Evolutionary conservation across 2,329 filamentous ascomycete genomes (phyloP).

Genomic region (Davidsoniella virescens): DNA sequence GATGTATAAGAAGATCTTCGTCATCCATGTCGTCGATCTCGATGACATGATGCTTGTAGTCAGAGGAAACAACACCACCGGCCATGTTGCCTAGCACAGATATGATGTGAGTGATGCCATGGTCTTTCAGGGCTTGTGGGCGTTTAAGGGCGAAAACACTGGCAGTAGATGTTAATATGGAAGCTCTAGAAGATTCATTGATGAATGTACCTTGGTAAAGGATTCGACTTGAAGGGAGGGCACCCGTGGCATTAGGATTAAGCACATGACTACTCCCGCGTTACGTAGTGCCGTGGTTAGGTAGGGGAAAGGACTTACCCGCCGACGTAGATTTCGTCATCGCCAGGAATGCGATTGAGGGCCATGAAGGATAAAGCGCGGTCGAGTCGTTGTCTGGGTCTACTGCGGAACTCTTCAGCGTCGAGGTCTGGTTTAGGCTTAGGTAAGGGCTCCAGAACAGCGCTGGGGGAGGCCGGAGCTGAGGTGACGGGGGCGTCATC

Average conservation of each 20-base stretch:
- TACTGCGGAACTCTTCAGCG: conserved; percentile 8
- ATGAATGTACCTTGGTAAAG: too few relatives aligned
- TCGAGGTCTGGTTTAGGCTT: not conserved
- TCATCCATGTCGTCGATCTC: conserved; percentile 86
- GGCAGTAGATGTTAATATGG: conserved; percentile 9
- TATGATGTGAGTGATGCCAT: conserved; percentile 78
- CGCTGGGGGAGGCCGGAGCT: not conserved
- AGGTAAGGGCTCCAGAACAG: not conserved
- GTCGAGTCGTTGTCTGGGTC: conserved; percentile 9
- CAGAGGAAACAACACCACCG: conserved; percentile 19
- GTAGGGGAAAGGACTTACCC: conserved; percentile 19
- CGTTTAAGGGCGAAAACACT: conserved; percentile 69
- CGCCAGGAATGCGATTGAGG: conserved; percentile 26
- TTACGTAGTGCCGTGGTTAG: not conserved
- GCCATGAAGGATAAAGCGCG: conserved; percentile 21
- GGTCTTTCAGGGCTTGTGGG: conserved; percentile 50
- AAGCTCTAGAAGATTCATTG: too few relatives aligned
- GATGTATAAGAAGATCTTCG: conserved; percentile 67
- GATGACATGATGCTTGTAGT: conserved; percentile 57
- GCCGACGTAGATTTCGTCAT: conserved; percentile 25
- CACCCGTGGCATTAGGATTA: too few relatives aligned
- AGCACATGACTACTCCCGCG: too few relatives aligned
- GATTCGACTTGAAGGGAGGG: not conserved
- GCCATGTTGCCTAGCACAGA: conserved; percentile 46
- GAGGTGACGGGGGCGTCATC: not conserved